phyloP scores from a whole-genome alignment of 495 filamentous ascomycete species.

The Podospora sp. region DNA sequence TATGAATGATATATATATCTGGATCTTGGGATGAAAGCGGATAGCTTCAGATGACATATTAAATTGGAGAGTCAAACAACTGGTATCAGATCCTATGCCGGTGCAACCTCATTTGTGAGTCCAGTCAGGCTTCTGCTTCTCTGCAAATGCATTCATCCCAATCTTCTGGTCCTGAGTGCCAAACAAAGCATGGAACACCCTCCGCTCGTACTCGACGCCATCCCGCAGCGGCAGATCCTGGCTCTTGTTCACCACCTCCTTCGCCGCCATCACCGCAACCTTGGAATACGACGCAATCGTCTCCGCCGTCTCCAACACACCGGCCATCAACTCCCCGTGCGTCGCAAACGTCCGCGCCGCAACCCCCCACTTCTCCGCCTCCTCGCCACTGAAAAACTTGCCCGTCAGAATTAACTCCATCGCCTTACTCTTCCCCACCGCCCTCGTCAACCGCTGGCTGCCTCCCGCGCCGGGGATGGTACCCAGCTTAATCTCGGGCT shows the following conservation, averaged over 20 bases:
- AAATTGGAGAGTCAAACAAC: background rate
- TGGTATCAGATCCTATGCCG: too few species aligned
- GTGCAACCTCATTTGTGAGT: slow-evolving; percentile 63
- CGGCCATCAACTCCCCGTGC: slow-evolving; percentile 79
- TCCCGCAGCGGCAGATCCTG: slow-evolving; percentile 84
- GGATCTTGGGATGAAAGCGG: background rate
- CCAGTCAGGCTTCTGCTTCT: slow-evolving; percentile 95
- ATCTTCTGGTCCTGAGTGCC: slow-evolving; percentile 96
- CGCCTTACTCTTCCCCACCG: slow-evolving; percentile 83
- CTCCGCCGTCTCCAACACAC: slow-evolving; percentile 77
- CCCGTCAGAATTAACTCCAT: slow-evolving; percentile 96
- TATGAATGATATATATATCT: background rate
- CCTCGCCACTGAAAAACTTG: slow-evolving; percentile 73
- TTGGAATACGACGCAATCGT: slow-evolving; percentile 79
- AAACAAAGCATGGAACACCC: slow-evolving; percentile 90
- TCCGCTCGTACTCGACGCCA: slow-evolving; percentile 90
- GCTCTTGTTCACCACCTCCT: slow-evolving; percentile 98
- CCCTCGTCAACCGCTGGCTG: slow-evolving; percentile 81
- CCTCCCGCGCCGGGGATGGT: slow-evolving; percentile 92
- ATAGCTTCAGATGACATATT: background rate
- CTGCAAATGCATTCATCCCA: slow-evolving; percentile 92
- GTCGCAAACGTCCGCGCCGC: slow-evolving; percentile 80
- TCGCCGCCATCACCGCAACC: slow-evolving; percentile 84
- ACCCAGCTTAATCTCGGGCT: slow-evolving; percentile 95
- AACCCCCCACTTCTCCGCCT: slow-evolving; percentile 89